A percentile compares a stretch with the other conserved stretches of the same genome.
Evolutionary conservation across 495 filamentous ascomycete genomes (phyloP).

Genomic region (Xylaria cubensis): DNA sequence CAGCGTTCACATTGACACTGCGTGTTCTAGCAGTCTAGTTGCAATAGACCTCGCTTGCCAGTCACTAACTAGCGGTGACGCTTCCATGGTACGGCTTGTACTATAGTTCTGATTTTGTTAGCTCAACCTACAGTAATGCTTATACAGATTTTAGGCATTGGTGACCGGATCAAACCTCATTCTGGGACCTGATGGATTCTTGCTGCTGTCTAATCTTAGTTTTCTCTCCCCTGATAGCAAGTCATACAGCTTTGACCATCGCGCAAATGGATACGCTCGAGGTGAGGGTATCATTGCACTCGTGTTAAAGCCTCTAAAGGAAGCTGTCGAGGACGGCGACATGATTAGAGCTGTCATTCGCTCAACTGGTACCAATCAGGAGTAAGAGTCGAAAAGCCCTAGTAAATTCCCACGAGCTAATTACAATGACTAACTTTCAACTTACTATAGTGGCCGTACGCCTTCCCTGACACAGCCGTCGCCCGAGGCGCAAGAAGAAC

Average conservation of each 20-base stretch:
- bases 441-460: constrained; percentile 43
- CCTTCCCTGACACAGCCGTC: constrained; percentile 61
- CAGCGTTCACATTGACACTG: constrained; percentile 74
- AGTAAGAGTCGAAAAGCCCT: constrained; percentile 30
- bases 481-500: constrained; percentile 53
- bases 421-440: not conserved
- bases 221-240: constrained; percentile 48
- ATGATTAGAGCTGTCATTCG: constrained; percentile 67
- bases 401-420: not conserved
- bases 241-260: constrained; percentile 63
- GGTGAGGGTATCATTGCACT: constrained; percentile 64
- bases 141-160: constrained; percentile 43
- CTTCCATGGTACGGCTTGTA: constrained; percentile 28
- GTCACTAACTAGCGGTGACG: constrained; percentile 61
- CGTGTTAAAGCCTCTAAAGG: constrained; percentile 59
- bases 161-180: constrained; percentile 59
- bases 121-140: not conserved
- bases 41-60: constrained; percentile 74
- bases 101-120: not conserved
- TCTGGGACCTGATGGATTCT: constrained; percentile 48
- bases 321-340: constrained; percentile 56
- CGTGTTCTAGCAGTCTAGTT: constrained; percentile 73
- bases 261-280: constrained; percentile 66
- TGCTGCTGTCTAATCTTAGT: constrained; percentile 36
- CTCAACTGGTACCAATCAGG: constrained; percentile 57